Evolutionary conservation across 2,329 filamentous ascomycete genomes (phyloP), one percentile per base, ranked within the genome.

Genomic region (Ceratocystis variospora): DNA sequence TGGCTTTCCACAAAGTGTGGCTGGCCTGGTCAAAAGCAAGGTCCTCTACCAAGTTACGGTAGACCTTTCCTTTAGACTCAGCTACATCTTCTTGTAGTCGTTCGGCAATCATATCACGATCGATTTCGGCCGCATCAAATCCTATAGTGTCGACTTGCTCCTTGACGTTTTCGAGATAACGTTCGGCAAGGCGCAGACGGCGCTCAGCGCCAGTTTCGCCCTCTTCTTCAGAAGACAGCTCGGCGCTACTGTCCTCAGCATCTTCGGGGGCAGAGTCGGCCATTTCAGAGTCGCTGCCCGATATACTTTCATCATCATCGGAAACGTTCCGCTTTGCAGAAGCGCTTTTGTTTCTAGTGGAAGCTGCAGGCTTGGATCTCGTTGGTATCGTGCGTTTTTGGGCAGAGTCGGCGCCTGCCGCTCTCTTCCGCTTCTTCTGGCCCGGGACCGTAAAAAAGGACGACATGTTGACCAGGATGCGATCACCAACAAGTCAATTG

Each of bases 361-460:
- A 19, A 59, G 31, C n/a, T 45, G 37, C 61, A 25, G 57, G 15
- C 61, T 68, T 68, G 45, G 41, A 53, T 62, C 61, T 62, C 46
- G 66, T 44, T 28, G 66, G 61, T 50, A 65, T 66, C n/a, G 63
- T 37, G 64, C 66, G 66, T 33, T 68, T 68, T 41, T 55, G 63
- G 33, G 66, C 46, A 55, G 75, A 76, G 63, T 84, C 80, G 17
- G 78, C 73, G 31, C 81, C 80, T 66, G 78, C 75, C 5, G 79
- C 73, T 68, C 92, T 83, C 81, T 97, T 97, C 72, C 94, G 83
- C 82, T 97, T 97, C 79, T 89, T 90, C 73, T 93, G 88, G 50
- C 88, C 88, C 5, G 94, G 91, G 48, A 87, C 80, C 63, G 92
- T 96, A 77, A 99, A 99, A 77, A 97, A 99, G 48, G 92, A 96